Base-by-base conservation (phyloP, 106 monocot species). In the Amphibolis antarctica region DNA sequence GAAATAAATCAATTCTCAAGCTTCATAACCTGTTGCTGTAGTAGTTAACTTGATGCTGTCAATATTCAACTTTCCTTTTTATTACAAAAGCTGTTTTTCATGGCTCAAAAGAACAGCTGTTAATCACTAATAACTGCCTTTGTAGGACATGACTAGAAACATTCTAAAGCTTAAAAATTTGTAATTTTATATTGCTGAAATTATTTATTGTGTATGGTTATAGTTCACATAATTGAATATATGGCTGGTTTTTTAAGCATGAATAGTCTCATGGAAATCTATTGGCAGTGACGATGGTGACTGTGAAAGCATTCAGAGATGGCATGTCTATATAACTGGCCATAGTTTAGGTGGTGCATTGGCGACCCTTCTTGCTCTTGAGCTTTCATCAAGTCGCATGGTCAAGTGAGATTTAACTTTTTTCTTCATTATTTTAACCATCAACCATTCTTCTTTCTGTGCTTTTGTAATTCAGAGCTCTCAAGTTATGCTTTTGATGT, bases 331-430 rank as follows among this genome's bases (percentile, higher is more conserved):
- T 78, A 74, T 90, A 22, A 96, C 96, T 5, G 90, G 96, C 49
- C 96, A 96, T 68, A 90, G 96, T 73, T 78, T 96, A 78, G 96
- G 96, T 70, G 96, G 96, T 58, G 96, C 96, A 31, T 83, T 96
- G 21, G 89, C 96, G 50, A 96, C 96, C 6, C 78, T 96, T 63
- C 84, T 96, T 69, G 86, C 96, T 74, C 73, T 90, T 51, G 96
- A 96, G 77, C 80, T 90, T 59, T 89, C 96, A 48, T 76, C 82
- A 22, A 90, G 82, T 71, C 75, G 31, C 30, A 84, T 90, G 90
- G 89, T 86, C 57, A 90, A 80, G 82, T 89, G 62, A 81, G 81
- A 78, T 64, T 22, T 25, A 75, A 28, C 12, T 44, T 20, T 24
- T 53, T 19, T 24, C 53, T 14, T 20, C 28, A 19, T 28, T 53